A percentile compares a stretch with the other conserved stretches of the same genome.
These are phyloP conservation scores for Globisporangium middletonii DNA, from an alignment of 352 stramenopile species.

Conservation along the genomic window DNA sequence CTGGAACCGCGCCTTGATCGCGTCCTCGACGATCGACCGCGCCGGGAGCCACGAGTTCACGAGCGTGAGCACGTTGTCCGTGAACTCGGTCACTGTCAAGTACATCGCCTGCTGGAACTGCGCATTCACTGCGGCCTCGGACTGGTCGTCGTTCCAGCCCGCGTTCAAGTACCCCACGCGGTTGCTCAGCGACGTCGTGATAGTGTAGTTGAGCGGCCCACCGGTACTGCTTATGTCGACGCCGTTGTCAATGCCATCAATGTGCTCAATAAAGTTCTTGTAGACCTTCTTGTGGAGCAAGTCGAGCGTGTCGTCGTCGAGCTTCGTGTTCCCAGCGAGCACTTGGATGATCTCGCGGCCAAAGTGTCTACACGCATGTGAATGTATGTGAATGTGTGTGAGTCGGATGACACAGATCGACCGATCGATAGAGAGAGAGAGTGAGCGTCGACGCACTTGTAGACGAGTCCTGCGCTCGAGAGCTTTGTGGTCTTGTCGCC, in stretches of 20 bases:
- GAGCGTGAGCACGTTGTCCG: conserved; percentile 86
- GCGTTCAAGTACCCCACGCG: conserved; percentile 94
- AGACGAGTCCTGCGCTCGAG: conserved; percentile 95
- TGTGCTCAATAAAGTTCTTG: conserved; percentile 96
- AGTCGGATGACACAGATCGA: neutral
- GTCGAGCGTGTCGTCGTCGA: conserved; percentile 75
- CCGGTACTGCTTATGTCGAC: conserved; percentile 75
- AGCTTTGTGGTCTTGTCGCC: conserved; percentile 86
- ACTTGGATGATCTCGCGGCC: conserved; percentile 92
- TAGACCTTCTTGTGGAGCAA: conserved; percentile 92
- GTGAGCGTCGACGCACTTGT: conserved; percentile 65
- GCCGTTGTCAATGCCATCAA: conserved; percentile 99
- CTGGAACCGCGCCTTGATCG: conserved; percentile 81
- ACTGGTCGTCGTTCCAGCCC: conserved; percentile 94
- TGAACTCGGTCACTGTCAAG: conserved; percentile 94
- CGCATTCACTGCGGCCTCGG: conserved; percentile 66
- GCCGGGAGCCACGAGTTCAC: conserved; percentile 94
- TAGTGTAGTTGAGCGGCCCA: conserved; percentile 60
- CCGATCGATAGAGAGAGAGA: no score
- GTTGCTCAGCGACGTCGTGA: conserved; percentile 72
- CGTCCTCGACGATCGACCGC: conserved; percentile 90
- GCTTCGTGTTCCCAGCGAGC: conserved; percentile 32
- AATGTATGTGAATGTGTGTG: neutral
- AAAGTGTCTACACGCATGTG: conserved; percentile 78
- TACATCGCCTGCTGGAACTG: conserved; percentile 94